Base-by-base conservation (phyloP, 306 rosid species). In the Castanea crenata region DNA sequence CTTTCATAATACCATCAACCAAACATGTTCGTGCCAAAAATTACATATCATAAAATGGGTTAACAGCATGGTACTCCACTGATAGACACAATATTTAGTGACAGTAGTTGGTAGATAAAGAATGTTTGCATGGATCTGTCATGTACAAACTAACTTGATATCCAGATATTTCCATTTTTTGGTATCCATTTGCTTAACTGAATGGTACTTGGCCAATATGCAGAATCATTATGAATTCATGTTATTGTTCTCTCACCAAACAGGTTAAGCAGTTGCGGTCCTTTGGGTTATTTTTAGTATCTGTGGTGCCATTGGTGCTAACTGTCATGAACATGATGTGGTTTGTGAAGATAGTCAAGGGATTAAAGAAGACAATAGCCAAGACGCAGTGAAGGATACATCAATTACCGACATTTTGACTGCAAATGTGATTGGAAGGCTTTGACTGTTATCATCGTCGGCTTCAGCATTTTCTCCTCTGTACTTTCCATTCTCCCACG, bases 301-400 rank as follows among this genome's bases (percentile, higher is more conserved):
- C 87, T 15, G 79, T 81, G 76, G 99, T 92, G 77, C 99, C 99
- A 4, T 25, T 78, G 55, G 85, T 74, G 79, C 83, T 95, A 58
- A 71, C 90, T 21, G 77, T 90, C 74, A 95, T 95, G 99, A 95
- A 95, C 84, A 81, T 93, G 91, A 86, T 85, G 85, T 95, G 99
- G 99, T 95, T 95, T 71, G 72, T 85, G n/a, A 95, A 90, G 89
- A 91, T 95, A 74, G 77, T 84, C 78, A 95, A 81, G 79, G 99
- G 99, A 64, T 67, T 95, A 83, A 95, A 79, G 88, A 95, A 91
- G 91, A 90, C 96, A 11, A 69, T 95, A 76, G 92, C 99, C 4
- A 94, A 94, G 92, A 87, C 92, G 79, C 97, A 92, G 84, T 92
- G 83, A 92, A 49, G 71, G n/a, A 41, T 75, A 12, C 54, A 11